Conservation (phyloP, 495 filamentous ascomycete genomes). For the Neurospora sp. region DNA sequence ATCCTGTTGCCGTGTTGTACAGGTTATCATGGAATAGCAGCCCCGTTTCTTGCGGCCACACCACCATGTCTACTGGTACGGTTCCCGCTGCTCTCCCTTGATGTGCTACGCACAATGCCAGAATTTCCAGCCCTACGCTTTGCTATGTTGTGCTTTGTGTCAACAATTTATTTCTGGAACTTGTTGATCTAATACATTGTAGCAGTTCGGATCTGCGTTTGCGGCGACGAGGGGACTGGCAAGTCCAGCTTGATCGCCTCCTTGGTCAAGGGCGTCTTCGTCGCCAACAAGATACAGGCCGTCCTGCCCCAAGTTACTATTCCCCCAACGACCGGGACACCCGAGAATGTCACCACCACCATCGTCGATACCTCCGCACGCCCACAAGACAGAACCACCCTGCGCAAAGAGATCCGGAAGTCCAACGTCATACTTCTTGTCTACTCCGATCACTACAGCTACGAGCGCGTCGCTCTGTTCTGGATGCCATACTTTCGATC, state of each 20-base stretch:
- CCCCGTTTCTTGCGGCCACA: neutral
- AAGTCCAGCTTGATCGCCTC: slow-evolving; percentile 65
- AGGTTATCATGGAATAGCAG: neutral
- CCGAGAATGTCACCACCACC: slow-evolving; percentile 89
- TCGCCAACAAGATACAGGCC: slow-evolving; percentile 85
- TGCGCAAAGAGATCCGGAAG: slow-evolving; percentile 90
- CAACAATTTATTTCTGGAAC: neutral
- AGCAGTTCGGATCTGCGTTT: slow-evolving; percentile 86
- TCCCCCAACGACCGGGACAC: slow-evolving; percentile 75
- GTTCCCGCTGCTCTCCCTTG: neutral
- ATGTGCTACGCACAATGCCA: neutral
- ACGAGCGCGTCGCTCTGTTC: slow-evolving; percentile 92
- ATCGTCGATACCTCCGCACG: slow-evolving; percentile 95
- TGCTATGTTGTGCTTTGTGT: neutral
- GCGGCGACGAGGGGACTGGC: slow-evolving; percentile 78
- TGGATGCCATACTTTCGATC: slow-evolving; percentile 98
- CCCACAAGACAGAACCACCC: slow-evolving; percentile 77
- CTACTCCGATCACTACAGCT: slow-evolving; percentile 97
- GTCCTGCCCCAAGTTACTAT: slow-evolving; percentile 91
- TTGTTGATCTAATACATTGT: slow-evolving; percentile 2
- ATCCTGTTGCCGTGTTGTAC: neutral
- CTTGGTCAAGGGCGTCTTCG: slow-evolving; percentile 89
- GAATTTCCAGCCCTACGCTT: fast-evolving
- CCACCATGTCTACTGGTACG: neutral
- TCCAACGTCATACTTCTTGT: slow-evolving; percentile 96